These are phyloP conservation scores for Cardiospermum halicacabum DNA, from an alignment of 345 rosid species.

Conservation along the genomic window DNA sequence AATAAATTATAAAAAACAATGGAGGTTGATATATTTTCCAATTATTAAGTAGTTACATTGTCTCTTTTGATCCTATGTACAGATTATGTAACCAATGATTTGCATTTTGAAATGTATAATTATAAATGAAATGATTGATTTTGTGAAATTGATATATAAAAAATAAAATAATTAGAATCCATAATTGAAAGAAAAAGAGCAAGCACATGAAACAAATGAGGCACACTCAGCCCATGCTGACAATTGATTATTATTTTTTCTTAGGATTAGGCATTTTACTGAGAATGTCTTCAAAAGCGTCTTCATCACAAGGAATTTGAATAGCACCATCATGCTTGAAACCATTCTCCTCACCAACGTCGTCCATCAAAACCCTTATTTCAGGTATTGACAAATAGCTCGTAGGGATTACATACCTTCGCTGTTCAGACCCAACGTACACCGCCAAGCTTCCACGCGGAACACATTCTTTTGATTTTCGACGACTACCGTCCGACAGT, in stretches of 20 bases:
- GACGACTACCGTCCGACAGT: slow-evolving; percentile 27
- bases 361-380: slow-evolving; percentile 56
- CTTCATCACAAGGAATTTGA: slow-evolving; percentile 54
- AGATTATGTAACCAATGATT: too few species aligned
- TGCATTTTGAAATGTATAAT: too few species aligned
- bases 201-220: too few species aligned
- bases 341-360: slow-evolving; percentile 56
- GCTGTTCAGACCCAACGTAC: slow-evolving; percentile 46
- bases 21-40: too few species aligned
- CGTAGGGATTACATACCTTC: slow-evolving; percentile 61
- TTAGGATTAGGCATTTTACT: slow-evolving; percentile 19
- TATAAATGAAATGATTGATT: too few species aligned
- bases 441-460: slow-evolving; percentile 62
- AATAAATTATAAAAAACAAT: too few species aligned
- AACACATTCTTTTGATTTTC: slow-evolving; percentile 8
- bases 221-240: too few species aligned
- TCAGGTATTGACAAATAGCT: slow-evolving; percentile 47
- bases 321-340: slow-evolving; percentile 53
- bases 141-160: too few species aligned
- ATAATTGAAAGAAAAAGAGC: too few species aligned
- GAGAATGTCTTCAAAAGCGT: slow-evolving; percentile 49
- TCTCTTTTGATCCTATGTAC: too few species aligned
- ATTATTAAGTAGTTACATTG: too few species aligned
- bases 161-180: too few species aligned
- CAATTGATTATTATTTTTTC: slow-evolving; percentile 14